Evolutionary conservation across 495 filamentous ascomycete genomes (phyloP).

Genomic region (Tricharina praecox): DNA sequence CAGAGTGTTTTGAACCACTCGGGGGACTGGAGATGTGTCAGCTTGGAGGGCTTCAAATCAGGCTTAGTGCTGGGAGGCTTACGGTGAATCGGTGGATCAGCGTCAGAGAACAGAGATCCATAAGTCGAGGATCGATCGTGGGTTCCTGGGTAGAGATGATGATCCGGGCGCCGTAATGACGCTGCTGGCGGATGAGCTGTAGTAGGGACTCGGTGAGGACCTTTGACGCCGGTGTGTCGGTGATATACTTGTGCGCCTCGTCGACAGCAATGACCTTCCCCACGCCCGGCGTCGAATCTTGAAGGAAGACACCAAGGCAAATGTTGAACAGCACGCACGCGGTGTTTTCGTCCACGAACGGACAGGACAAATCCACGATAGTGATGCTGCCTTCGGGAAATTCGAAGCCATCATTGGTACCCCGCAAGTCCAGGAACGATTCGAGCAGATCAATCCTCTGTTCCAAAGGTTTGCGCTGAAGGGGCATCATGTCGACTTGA

Average conservation of each 20-base stretch:
- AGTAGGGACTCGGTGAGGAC: slow-evolving; percentile 46
- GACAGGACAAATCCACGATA: slow-evolving; percentile 59
- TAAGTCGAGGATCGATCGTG: slow-evolving; percentile 48
- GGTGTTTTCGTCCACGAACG: slow-evolving; percentile 47
- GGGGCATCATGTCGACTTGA: background rate
- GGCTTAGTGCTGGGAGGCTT: too few relatives aligned
- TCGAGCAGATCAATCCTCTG: slow-evolving; percentile 20
- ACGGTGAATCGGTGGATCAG: slow-evolving; percentile 60
- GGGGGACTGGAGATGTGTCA: too few relatives aligned
- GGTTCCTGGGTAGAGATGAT: slow-evolving; percentile 68
- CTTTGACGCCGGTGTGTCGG: slow-evolving; percentile 29
- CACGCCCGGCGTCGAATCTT: slow-evolving; percentile 14
- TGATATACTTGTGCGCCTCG: slow-evolving; percentile 33
- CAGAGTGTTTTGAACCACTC: slow-evolving; percentile 44
- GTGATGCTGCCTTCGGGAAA: slow-evolving; percentile 36
- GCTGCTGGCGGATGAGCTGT: slow-evolving; percentile 47
- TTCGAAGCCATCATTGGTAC: slow-evolving; percentile 1
- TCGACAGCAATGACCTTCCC: slow-evolving; percentile 23
- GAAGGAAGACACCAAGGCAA: slow-evolving; percentile 43
- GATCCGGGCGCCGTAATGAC: slow-evolving; percentile 47
- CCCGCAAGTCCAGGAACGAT: slow-evolving; percentile 15
- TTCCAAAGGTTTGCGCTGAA: slow-evolving; percentile 12
- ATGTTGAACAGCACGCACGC: slow-evolving; percentile 58
- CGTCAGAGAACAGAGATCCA: slow-evolving; percentile 53
- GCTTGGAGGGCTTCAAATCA: too few relatives aligned